phyloP scores from a whole-genome alignment of 1,139 yeast genomes.

The Meyerozyma sp. region DNA sequence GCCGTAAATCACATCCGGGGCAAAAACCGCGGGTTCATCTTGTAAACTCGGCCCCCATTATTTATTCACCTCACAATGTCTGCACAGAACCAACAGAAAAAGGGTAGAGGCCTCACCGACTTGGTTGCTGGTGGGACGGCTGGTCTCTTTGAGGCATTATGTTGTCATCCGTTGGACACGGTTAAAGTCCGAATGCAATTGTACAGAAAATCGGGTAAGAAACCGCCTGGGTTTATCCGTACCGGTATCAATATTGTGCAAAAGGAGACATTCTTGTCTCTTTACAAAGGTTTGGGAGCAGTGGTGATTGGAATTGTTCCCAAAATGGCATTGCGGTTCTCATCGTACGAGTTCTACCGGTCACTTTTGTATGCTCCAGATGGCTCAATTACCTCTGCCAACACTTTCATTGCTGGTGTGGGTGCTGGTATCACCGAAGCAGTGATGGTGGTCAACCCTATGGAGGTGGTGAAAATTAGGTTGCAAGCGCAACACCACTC shows the following conservation, averaged over 20 bases:
- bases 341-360: constrained; percentile 88
- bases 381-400: constrained; percentile 66
- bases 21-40: constrained; percentile 3
- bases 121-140: constrained; percentile 96
- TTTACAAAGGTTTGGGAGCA: constrained; percentile 95
- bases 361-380: constrained; percentile 58
- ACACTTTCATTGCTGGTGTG: constrained; percentile 86
- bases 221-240: constrained; percentile 77
- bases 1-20: not conserved
- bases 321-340: constrained; percentile 95
- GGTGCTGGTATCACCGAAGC: constrained; percentile 98
- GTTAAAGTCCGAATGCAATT: constrained; percentile 97
- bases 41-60: not conserved
- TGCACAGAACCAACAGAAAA: constrained; percentile 11
- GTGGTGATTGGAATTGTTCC: constrained; percentile 97
- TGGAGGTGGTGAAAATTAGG: constrained; percentile 95
- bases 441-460: constrained; percentile 88
- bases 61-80: constrained; percentile 9
- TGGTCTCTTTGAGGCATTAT: constrained; percentile 90
- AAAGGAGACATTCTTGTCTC: constrained; percentile 78
- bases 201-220: constrained; percentile 56
- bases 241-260: constrained; percentile 78
- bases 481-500: constrained; percentile 94
- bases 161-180: constrained; percentile 94
- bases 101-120: constrained; percentile 54